Evolutionary conservation across 2,329 filamentous ascomycete genomes (phyloP).

Genomic region (Esteya vermicola): DNA sequence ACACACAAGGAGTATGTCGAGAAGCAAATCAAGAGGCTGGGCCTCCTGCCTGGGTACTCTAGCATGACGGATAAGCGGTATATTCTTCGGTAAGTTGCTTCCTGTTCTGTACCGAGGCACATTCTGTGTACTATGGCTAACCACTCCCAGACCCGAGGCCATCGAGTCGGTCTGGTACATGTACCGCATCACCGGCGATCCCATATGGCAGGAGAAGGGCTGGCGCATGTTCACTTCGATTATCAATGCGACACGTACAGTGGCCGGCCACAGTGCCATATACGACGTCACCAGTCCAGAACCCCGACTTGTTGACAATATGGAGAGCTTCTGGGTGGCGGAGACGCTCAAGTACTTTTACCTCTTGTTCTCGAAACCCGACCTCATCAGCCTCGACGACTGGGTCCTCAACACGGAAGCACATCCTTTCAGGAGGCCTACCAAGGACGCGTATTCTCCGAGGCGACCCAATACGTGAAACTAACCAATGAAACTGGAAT

Average conservation of each 20-base stretch:
- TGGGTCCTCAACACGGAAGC: constrained; percentile 54
- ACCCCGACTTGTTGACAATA: constrained; percentile 37
- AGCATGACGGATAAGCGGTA: constrained; percentile 33
- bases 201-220: constrained; percentile 61
- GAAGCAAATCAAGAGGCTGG: constrained; percentile 26
- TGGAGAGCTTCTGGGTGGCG: constrained; percentile 85
- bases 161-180: constrained; percentile 84
- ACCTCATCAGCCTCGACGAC: constrained; percentile 52
- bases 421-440: constrained; percentile 39
- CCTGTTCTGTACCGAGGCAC: too few relatives aligned
- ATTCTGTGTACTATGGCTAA: not conserved
- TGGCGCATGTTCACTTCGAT: constrained; percentile 77
- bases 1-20: constrained; percentile 41
- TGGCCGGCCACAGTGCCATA: constrained; percentile 57
- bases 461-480: too few relatives aligned
- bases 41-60: constrained; percentile 36
- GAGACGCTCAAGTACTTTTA: constrained; percentile 93
- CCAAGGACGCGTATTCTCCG: too few relatives aligned
- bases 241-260: constrained; percentile 48
- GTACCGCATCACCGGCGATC: constrained; percentile 76
- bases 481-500: too few relatives aligned
- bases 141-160: constrained; percentile 57
- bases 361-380: constrained; percentile 57
- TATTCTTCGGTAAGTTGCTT: constrained; percentile 41
- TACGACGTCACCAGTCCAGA: constrained; percentile 39